Conservation (phyloP, 1,284 basidiomycete species). For the Ceratobasidium sp. region DNA sequence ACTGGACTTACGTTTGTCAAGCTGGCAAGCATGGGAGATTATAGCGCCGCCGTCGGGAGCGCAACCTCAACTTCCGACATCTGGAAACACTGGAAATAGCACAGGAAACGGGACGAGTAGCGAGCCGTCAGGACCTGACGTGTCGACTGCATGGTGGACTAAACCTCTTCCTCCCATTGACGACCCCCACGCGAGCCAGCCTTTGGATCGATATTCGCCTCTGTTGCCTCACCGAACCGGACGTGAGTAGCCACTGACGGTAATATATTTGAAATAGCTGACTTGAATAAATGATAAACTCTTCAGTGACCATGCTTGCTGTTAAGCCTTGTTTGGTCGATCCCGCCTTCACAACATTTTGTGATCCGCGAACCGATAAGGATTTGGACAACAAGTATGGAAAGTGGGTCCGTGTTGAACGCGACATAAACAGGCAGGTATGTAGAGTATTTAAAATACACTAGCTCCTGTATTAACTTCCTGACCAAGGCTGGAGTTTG, state of each 20-base stretch:
- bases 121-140: constrained; percentile 51
- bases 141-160: constrained; percentile 80
- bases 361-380: constrained; percentile 75
- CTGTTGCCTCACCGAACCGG: constrained; percentile 86
- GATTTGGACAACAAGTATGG: constrained; percentile 84
- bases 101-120: constrained; percentile 46
- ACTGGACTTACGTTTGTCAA: constrained; percentile 63
- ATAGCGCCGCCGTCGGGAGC: constrained; percentile 57
- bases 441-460: no score
- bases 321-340: constrained; percentile 79
- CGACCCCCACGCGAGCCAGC: constrained; percentile 72
- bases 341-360: constrained; percentile 70
- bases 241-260: constrained; percentile 63
- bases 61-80: constrained; percentile 27
- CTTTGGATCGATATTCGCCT: constrained; percentile 85
- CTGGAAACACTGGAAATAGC: constrained; percentile 49
- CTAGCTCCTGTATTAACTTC: background rate
- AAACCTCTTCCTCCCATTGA: constrained; percentile 57
- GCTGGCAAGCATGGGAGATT: constrained; percentile 91
- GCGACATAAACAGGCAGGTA: constrained; percentile 73
- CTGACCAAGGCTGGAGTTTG: constrained; percentile 66
- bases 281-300: background rate
- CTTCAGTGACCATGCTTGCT: constrained; percentile 77
- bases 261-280: background rate
- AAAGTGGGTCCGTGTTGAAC: constrained; percentile 87